Base-by-base conservation (phyloP, 2,329 filamentous ascomycete genomes). In the Alternaria incomplexa region DNA sequence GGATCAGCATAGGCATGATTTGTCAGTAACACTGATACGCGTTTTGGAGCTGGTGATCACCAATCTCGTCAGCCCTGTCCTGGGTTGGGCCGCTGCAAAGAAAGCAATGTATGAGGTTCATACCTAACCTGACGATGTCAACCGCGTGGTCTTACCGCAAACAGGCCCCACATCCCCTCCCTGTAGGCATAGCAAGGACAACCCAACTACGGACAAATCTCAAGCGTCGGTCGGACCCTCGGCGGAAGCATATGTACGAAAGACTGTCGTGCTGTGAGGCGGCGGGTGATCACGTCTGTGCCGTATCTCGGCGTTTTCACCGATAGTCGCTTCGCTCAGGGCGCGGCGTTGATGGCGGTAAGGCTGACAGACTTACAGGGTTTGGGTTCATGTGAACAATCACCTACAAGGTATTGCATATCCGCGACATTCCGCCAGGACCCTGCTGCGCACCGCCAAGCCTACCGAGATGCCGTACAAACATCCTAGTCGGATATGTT, bases 371-470 rank as follows among this genome's bases (percentile, higher is more conserved):
- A 9, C 20, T 40, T 17, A 20, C 48, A 52, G 32, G 48, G 30
- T 25, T 40, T 28, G 12, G 22, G 48, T 52, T 30, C 30, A 52
- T 23, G 48, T 15, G 17, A 30, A 51, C 17, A 10, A 51, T 22
- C 48, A 17, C 30, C 48, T 23, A 23, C 48, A 36, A 23, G 15
- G n/a, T 8, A 36, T 8, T 15, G 17, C 28, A 25, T 52, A 52
- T 52, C 48, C 48, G 48, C 48, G 48, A 52, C 48, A 52, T 23
- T 52, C 48, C 48, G 48, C 32, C 30, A 52, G 48, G 9, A 52
- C 23, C 36, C 36, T 40, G 36, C 36, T n/a, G 15, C 36, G 36
- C 36, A 17, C 36, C 36, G 36, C 36, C 36, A 40, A 40, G 36
- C 2, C 36, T 40, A 40, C 36, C 36, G 36, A 40, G 36, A 40